These are phyloP conservation scores for Diaporthe ilicicola DNA, from an alignment of 2,329 filamentous ascomycete species.

Conservation along the genomic window DNA sequence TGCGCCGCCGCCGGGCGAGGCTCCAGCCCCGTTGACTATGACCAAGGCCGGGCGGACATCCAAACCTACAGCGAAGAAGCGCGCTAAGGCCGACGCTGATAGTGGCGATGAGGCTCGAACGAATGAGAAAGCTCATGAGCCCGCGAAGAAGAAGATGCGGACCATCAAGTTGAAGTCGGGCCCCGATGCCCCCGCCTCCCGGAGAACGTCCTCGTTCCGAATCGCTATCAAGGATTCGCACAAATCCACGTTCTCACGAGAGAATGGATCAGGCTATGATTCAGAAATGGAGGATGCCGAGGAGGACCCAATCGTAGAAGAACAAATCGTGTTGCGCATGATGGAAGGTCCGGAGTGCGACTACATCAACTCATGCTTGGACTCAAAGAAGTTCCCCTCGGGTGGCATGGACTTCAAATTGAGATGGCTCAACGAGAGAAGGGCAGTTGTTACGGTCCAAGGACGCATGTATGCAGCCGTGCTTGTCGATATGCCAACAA, in stretches of 20 bases:
- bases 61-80: conserved; percentile 71
- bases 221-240: conserved; percentile 48
- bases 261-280: conserved; percentile 90
- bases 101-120: conserved; percentile 51
- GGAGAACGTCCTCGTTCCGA: conserved; percentile 18
- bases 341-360: conserved; percentile 85
- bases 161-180: conserved; percentile 44
- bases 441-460: conserved; percentile 76
- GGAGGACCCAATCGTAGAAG: conserved; percentile 85
- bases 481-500: conserved; percentile 84
- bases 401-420: conserved; percentile 81
- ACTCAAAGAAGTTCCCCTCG: conserved; percentile 32
- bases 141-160: conserved; percentile 40
- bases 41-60: conserved; percentile 68
- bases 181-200: conserved; percentile 46
- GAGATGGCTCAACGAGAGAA: conserved; percentile 81
- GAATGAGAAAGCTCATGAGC: conserved; percentile 49
- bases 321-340: conserved; percentile 91
- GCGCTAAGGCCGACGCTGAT: conserved; percentile 62
- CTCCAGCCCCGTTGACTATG: conserved; percentile 45
- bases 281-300: conserved; percentile 94
- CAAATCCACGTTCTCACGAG: conserved; percentile 61
- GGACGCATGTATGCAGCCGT: conserved; percentile 78
- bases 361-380: conserved; percentile 62
- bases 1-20: conserved; percentile 43